These are phyloP conservation scores for Pseudogymnoascus sp. DNA, from an alignment of 2,329 filamentous ascomycete species.

Conservation along the genomic window DNA sequence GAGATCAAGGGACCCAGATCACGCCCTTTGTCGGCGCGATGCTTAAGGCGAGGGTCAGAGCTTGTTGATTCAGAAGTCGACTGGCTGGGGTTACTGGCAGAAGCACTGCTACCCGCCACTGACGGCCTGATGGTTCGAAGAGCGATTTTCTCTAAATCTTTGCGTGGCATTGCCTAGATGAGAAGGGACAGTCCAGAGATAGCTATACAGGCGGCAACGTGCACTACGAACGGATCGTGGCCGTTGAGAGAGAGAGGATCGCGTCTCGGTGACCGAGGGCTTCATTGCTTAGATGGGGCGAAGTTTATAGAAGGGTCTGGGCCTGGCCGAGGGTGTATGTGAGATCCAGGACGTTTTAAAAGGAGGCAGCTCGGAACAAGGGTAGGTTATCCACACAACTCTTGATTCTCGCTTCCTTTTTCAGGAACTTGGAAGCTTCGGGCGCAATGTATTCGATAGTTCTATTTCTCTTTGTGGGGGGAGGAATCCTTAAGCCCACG, in stretches of 20 bases:
- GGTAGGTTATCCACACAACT: background rate
- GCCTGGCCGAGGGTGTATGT: background rate
- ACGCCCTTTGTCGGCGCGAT: conserved; percentile 17
- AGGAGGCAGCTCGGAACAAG: background rate
- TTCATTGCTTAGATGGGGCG: background rate
- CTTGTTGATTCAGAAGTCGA: conserved; percentile 22
- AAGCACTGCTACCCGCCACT: conserved; percentile 15
- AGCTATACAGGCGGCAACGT: background rate
- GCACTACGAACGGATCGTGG: background rate
- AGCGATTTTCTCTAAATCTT: background rate
- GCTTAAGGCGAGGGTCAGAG: conserved; percentile 20
- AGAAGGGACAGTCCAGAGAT: background rate
- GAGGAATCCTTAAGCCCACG: background rate
- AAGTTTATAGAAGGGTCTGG: background rate
- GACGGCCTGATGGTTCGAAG: background rate
- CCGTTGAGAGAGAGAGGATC: background rate
- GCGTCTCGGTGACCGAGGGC: background rate
- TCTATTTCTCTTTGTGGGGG: background rate
- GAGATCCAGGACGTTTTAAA: background rate
- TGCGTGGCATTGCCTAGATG: background rate
- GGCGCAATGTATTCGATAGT: background rate
- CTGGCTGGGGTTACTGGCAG: conserved; percentile 20
- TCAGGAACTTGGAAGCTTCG: background rate
- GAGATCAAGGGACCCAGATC: conserved; percentile 10
- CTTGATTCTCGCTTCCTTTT: conserved; percentile 1